Base-by-base conservation (phyloP, 2,329 filamentous ascomycete species). In the Sphaerulina vaccinii region DNA sequence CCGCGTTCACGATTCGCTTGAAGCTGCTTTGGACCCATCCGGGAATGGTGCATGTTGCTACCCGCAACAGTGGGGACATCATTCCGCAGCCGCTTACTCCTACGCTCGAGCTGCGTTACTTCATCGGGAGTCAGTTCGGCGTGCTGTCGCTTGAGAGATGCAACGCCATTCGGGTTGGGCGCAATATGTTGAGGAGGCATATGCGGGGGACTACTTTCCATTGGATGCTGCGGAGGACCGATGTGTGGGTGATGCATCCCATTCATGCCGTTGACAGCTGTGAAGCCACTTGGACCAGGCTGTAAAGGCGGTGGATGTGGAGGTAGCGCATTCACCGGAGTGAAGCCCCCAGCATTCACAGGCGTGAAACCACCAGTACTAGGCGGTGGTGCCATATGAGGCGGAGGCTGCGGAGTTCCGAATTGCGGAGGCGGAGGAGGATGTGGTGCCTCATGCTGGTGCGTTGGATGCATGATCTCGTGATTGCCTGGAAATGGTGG, bases 1-100 rank as follows among this genome's bases (percentile, higher is more conserved):
- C 77, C 76, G 56, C 79, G 79, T 62, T 82, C 80, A 40, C 79
- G 77, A 42, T 78, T 76, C 36, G 75, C 67, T 46, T 74, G 77
- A 53, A 84, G 77, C 57, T 83, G 81, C 15, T 86, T 88, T 13
- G 85, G 85, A 21, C 87, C 85, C 51, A 92, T 89, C 47, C 92
- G 88, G 66, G 95, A 90, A 65, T 92, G 83, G 55, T 89, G 93
- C 90, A 97, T 97, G 73, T 97, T 90, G 46, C 92, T 97, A 49
- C 93, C 93, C 59, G 90, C 90, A 61, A 99, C 90, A 27, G 89
- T 96, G 37, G 92, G 90, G 29, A 79, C 75, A 68, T 82, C 76
- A 78, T 95, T 96, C 71, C 93, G 95, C 10, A 96, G 78, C 37
- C 93, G 84, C 74, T 99, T 99, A 71, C 91, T 96, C 52, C 92